Percentiles rank a stretch among this genome's conserved stretches.
These are phyloP conservation scores for Conticribra weissflogii DNA, from an alignment of 108 stramenopile species.

Conservation along the genomic window DNA sequence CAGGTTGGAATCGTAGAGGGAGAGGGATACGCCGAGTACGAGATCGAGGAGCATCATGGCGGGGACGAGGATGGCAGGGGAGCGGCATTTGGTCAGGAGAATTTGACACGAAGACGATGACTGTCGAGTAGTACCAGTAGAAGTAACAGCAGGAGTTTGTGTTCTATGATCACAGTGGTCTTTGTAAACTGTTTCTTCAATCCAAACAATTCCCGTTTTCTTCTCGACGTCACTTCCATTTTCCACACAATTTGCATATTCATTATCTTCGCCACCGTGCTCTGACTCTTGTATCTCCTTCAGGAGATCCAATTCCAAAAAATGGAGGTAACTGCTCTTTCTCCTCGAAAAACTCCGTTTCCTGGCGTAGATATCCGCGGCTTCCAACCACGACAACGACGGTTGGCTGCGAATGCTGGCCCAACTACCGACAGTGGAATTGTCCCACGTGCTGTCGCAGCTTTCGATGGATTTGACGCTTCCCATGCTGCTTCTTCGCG, in stretches of 20 bases:
- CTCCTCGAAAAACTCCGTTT: slow-evolving; percentile 14
- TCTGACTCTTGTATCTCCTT: slow-evolving; percentile 12
- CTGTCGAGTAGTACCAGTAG: no score
- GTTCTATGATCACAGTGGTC: no score
- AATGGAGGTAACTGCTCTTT: slow-evolving; percentile 16
- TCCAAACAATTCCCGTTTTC: no score
- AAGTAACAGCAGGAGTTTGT: no score
- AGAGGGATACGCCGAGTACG: slow-evolving; percentile 21
- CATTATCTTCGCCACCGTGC: background rate
- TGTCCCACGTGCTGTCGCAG: background rate
- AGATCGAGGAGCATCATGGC: slow-evolving; percentile 24
- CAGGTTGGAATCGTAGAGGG: slow-evolving; percentile 26
- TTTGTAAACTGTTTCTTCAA: slow-evolving; percentile 38
- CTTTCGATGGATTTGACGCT: background rate
- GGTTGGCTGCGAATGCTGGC: background rate
- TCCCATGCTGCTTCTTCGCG: background rate
- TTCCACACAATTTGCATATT: background rate
- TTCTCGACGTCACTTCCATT: no score
- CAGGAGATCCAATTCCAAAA: slow-evolving; percentile 23
- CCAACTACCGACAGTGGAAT: background rate
- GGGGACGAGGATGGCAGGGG: slow-evolving; percentile 13
- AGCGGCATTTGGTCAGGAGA: no score
- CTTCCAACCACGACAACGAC: slow-evolving; percentile 19
- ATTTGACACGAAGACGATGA: no score
- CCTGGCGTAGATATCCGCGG: slow-evolving; percentile 21